Base-by-base conservation (phyloP, 805 yeast genomes). In the Spathaspora arborariae region DNA sequence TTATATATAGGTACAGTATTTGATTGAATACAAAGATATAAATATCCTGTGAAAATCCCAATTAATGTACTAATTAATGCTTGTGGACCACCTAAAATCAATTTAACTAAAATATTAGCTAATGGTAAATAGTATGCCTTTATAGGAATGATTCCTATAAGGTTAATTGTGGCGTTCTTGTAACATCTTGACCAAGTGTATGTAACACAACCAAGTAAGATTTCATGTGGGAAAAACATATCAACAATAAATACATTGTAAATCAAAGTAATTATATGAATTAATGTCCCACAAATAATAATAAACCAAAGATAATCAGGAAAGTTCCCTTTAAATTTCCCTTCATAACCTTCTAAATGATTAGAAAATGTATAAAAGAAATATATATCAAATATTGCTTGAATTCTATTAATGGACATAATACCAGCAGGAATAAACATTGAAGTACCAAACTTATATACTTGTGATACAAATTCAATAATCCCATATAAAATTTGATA, bases 11-110 rank as follows among this genome's bases (percentile, higher is more conserved):
- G 76, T 20, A 65, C 34, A 2, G 87, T 77, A 36, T 71, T 64
- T 0, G 87, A 81, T 55, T 82, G 86, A 39, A 81, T 58, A 57
- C 88, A 84, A 50, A 76, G 78, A 63, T 81, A 82, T 4, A 80
- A 48, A 56, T 84, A 84, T 0, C 81, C 86, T 3, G 80, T 79
- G 16, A 65, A 53, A 48, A 79, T 70, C 2, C 88, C 88, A 36
- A 77, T 58, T 4, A 75, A 50, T 0, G 78, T 66, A 48, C 75
- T 68, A 2, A 65, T 54, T 44, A 74, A 68, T 16, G 71, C 59
- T 2, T 64, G 57, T 36, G 63, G 66, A 2, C 82, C 81, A 36
- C 68, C 72, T 3, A 74, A 59, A 20, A 82, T 60, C 39, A 64
- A 51, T 42, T 63, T 63, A 44, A 65, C 46, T 5, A 60, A 58